phyloP scores from a whole-genome alignment of 2,329 filamentous ascomycete species.

The Dothideomycetes sp. region DNA sequence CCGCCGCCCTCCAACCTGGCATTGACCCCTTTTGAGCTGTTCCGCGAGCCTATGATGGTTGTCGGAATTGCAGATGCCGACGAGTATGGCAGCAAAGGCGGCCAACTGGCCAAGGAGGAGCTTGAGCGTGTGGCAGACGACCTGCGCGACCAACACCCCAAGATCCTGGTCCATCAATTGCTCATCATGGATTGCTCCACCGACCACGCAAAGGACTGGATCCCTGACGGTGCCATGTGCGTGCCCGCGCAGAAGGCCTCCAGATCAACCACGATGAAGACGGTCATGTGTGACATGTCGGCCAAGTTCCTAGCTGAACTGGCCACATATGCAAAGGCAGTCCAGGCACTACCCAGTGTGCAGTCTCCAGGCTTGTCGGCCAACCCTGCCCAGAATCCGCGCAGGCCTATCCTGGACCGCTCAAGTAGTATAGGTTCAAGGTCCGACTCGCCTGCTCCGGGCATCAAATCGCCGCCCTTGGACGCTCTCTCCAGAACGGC shows the following conservation, averaged over 20 bases:
- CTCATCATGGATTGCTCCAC: slow-evolving; percentile 66
- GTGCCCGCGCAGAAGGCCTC: slow-evolving; percentile 59
- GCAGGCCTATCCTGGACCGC: no score
- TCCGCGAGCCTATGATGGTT: slow-evolving; percentile 71
- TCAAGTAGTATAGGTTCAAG: slow-evolving; percentile 1
- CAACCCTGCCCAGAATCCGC: slow-evolving; percentile 22
- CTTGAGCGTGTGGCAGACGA: slow-evolving; percentile 17
- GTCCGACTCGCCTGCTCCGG: not conserved
- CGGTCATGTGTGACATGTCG: slow-evolving; percentile 34
- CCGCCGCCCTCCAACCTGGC: slow-evolving; percentile 70
- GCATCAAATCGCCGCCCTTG: not conserved
- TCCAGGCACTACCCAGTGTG: slow-evolving; percentile 50
- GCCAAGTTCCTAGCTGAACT: slow-evolving; percentile 35
- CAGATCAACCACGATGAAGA: slow-evolving; percentile 56
- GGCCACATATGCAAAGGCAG: slow-evolving; percentile 35
- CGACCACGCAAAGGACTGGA: slow-evolving; percentile 42
- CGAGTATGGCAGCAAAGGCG: slow-evolving; percentile 45
- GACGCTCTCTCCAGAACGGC: not conserved
- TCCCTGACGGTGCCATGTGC: slow-evolving; percentile 54
- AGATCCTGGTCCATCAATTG: slow-evolving; percentile 66
- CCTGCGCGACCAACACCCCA: slow-evolving; percentile 53
- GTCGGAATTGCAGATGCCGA: slow-evolving; percentile 75
- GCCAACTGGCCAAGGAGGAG: slow-evolving; percentile 25
- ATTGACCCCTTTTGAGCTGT: slow-evolving; percentile 80
- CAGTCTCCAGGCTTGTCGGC: slow-evolving; percentile 55